Conservation (phyloP, 1,284 basidiomycete genomes). For the Fereydounia khargensis region DNA sequence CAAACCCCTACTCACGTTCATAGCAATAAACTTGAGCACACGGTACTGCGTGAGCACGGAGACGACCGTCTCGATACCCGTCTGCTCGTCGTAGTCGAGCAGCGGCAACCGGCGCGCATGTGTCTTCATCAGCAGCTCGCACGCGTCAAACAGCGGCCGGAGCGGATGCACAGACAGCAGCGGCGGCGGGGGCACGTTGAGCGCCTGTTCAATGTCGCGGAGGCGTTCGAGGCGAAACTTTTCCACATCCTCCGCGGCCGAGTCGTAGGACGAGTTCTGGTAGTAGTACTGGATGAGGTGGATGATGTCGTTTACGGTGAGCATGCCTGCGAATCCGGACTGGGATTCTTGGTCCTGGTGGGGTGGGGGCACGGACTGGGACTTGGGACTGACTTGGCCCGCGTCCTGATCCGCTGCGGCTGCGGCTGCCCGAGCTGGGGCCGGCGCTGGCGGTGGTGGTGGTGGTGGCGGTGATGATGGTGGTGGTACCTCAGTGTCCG, state of each 20-base stretch:
- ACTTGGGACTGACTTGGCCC: constrained; percentile 10
- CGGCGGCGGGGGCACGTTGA: constrained; percentile 89
- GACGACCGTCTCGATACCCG: constrained; percentile 90
- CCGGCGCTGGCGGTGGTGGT: neutral
- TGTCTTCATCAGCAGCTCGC: constrained; percentile 85
- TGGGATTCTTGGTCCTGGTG: neutral
- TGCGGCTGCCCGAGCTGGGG: too few relatives aligned
- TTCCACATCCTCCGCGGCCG: constrained; percentile 86
- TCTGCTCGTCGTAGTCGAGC: constrained; percentile 88
- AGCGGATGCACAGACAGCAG: constrained; percentile 81
- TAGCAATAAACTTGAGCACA: constrained; percentile 95
- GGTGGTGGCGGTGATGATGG: neutral
- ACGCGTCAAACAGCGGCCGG: constrained; percentile 84
- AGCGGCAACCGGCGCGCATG: constrained; percentile 92
- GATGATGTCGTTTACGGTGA: constrained; percentile 56
- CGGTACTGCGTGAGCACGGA: constrained; percentile 96
- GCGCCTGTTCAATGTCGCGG: constrained; percentile 81
- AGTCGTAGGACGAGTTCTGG: constrained; percentile 66
- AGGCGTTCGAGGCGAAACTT: constrained; percentile 76
- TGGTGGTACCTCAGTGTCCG: too few relatives aligned
- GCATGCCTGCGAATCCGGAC: constrained; percentile 54
- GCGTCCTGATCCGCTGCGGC: too few relatives aligned
- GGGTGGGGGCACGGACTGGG: too few relatives aligned
- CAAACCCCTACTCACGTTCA: too few relatives aligned
- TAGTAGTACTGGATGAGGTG: constrained; percentile 56